Percentiles rank a stretch among this genome's conserved stretches.
These are phyloP conservation scores for Paramecium primaurelia DNA, from an alignment of 73 alveolate species.

Conservation along the genomic window DNA sequence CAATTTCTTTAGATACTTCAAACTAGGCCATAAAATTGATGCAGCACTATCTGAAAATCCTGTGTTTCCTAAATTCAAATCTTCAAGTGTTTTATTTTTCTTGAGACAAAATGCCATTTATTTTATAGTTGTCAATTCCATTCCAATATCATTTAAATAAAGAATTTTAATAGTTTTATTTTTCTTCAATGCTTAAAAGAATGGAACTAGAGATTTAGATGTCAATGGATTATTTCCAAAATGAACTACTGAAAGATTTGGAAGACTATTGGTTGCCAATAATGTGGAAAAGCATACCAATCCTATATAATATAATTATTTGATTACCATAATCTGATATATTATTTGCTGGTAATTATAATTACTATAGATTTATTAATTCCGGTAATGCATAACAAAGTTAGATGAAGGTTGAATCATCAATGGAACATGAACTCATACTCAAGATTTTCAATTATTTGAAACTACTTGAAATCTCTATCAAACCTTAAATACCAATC, in stretches of 20 bases:
- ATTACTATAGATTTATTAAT: not conserved
- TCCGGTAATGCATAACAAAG: slow-evolving; percentile 7
- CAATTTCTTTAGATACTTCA: not conserved
- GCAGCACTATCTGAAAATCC: slow-evolving; percentile 51
- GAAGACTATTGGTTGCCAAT: not conserved
- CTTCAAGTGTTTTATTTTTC: slow-evolving; percentile 19
- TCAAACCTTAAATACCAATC: slow-evolving; percentile 37
- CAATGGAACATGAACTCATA: slow-evolving; percentile 36
- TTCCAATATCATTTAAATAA: slow-evolving; percentile 43
- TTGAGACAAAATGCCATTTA: not conserved
- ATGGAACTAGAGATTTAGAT: slow-evolving; percentile 25
- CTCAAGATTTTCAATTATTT: slow-evolving; percentile 27
- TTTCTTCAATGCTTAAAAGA: not conserved
- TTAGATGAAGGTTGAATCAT: slow-evolving; percentile 17
- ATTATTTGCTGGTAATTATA: not conserved
- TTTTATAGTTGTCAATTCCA: slow-evolving; percentile 20
- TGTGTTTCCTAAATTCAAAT: slow-evolving; percentile 22
- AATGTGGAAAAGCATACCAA: slow-evolving; percentile 6
- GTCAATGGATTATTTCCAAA: slow-evolving; percentile 34
- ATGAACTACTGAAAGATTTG: not conserved
- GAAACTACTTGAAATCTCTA: not conserved
- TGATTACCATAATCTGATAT: slow-evolving; percentile 22
- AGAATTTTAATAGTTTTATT: slow-evolving; percentile 8
- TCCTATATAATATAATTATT: not conserved
- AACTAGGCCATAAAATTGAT: not conserved